These are phyloP conservation scores for Eremomyces bilateralis DNA, from an alignment of 495 filamentous ascomycete genomes.

Conservation along the genomic window DNA sequence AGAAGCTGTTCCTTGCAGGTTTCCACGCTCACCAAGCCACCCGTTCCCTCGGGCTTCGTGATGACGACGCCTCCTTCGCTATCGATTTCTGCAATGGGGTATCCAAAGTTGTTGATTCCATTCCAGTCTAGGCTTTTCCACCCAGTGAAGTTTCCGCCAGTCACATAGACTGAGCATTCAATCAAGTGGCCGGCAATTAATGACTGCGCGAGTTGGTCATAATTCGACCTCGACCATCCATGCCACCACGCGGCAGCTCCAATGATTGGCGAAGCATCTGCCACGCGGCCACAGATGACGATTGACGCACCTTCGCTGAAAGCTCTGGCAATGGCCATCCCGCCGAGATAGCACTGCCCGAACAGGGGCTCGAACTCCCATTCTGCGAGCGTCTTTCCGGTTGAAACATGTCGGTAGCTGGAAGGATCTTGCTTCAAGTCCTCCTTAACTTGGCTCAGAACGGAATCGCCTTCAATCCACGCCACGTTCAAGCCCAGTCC, in stretches of 20 bases:
- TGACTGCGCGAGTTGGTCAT: conserved; percentile 12
- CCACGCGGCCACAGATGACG: conserved; percentile 14
- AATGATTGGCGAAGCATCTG: conserved; percentile 15
- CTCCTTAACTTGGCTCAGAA: conserved; percentile 5
- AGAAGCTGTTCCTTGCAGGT: conserved; percentile 13
- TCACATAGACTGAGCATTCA: conserved; percentile 15
- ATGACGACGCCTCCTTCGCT: conserved; percentile 10
- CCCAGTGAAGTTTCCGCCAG: conserved; percentile 10
- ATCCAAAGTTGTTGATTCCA: conserved; percentile 12
- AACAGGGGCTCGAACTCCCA: conserved; percentile 13
- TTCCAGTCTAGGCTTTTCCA: conserved; percentile 13
- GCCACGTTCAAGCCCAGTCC: conserved; percentile 10
- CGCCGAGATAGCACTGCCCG: conserved; percentile 15
- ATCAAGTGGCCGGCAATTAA: conserved; percentile 16
- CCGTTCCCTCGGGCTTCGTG: conserved; percentile 10
- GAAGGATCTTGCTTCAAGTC: conserved; percentile 5
- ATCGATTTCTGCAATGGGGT: conserved; percentile 13
- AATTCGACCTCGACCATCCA: conserved; percentile 9
- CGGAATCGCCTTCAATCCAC: conserved; percentile 11
- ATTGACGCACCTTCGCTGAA: conserved; percentile 15
- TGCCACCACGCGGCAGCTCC: conserved; percentile 18
- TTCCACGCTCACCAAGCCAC: conserved; percentile 10
- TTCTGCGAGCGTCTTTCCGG: conserved; percentile 10
- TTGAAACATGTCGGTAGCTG: conserved; percentile 7
- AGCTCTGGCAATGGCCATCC: conserved; percentile 13